A percentile compares a stretch with the other conserved stretches of the same genome.
phyloP scores from a whole-genome alignment of 495 filamentous ascomycete genomes.

The Collariella sp. region DNA sequence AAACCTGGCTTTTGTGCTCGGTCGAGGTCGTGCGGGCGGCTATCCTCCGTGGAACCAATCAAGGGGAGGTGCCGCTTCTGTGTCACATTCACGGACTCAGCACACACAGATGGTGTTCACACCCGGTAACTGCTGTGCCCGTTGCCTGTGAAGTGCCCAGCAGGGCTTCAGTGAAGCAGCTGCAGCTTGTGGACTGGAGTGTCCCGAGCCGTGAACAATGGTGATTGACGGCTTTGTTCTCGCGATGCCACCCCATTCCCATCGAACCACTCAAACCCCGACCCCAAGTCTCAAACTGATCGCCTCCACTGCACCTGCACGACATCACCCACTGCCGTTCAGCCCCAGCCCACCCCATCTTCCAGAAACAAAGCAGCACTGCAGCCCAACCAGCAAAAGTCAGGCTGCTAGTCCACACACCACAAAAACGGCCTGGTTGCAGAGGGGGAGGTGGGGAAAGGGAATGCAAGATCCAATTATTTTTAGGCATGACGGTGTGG shows the following conservation, averaged over 20 bases:
- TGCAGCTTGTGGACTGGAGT: neutral
- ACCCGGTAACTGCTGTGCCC: neutral
- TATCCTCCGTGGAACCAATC: constrained; percentile 6
- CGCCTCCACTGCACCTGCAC: neutral
- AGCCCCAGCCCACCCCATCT: neutral
- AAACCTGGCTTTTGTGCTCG: neutral
- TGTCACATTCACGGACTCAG: constrained; percentile 4
- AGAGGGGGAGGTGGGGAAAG: too few species aligned
- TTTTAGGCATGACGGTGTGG: constrained; percentile 13
- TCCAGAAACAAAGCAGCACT: neutral
- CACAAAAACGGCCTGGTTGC: neutral
- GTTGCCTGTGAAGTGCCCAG: neutral
- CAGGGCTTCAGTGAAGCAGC: too few species aligned
- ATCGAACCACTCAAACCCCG: too few species aligned
- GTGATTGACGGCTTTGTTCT: too few species aligned
- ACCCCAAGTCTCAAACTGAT: too few species aligned
- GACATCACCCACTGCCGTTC: too few species aligned
- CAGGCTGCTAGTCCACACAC: neutral
- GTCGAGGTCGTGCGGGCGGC: constrained; percentile 13
- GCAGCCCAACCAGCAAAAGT: constrained; percentile 1
- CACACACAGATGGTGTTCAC: neutral
- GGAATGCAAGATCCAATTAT: constrained; percentile 4
- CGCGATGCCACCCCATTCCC: too few species aligned
- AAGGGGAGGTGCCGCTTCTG: neutral
- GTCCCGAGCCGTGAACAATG: too few species aligned